Base-by-base conservation (phyloP, 768 basidiomycete species). In the Auricularia heimuer region DNA sequence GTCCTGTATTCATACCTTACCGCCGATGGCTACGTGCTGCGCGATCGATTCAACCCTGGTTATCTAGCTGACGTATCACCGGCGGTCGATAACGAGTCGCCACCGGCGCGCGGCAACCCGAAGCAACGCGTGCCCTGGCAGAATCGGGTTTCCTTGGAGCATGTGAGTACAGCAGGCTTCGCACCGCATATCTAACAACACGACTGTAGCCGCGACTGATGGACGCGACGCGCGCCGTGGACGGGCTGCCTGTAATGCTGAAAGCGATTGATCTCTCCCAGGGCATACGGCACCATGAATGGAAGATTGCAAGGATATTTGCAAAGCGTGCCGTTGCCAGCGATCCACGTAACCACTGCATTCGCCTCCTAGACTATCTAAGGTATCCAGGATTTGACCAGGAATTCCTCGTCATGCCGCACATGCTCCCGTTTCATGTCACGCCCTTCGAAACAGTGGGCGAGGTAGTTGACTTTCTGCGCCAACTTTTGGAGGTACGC, bases 391-490 rank as follows among this genome's bases (percentile, higher is more conserved):
- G 61, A 16, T 64, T 64, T 1, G 45, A 71, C 0, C 37, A 42
- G 10, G 56, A 61, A 0, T 70, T 74, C 1, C 61, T 77, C 1
- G 71, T 75, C 1, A 79, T 78, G 75, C 80, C 79, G 0, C 63
- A 77, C 1, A 71, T 80, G 18, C 71, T 76, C 62, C 70, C 70
- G 18, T 78, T 76, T 62, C 73, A 77, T 61, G 73, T 77, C 63
- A 76, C 75, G 2, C 71, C 74, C 33, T 78, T 73, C 58, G 58
- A 69, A 1, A 73, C 75, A 1, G 42, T 75, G 3, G 76, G 75
- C 2, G 77, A 77, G 64, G 72, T 67, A 0, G 63, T 75, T 16
- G 72, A 73, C 2, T 75, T 71, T 33, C 66, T 74, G 58, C 33
- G 61, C 14, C 76, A 77, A 44, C 67, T 77, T 14, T 70, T 77